Conservation (phyloP, 2,329 filamentous ascomycete species). For the Arthroderma sp. region DNA sequence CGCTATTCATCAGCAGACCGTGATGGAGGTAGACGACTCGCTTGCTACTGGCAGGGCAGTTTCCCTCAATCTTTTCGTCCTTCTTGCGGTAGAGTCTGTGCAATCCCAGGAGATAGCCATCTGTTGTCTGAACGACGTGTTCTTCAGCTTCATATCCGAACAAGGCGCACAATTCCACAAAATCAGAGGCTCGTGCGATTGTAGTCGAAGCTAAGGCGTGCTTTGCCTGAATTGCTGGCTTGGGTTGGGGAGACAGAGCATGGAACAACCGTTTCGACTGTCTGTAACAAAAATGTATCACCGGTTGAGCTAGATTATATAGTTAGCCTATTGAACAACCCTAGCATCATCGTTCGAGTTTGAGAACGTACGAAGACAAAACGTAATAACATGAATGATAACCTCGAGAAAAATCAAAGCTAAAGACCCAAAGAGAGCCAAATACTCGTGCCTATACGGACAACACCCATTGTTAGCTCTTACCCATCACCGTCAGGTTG, state of each 20-base stretch:
- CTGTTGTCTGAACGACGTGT: conserved; percentile 85
- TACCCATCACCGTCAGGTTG: conserved; percentile 2
- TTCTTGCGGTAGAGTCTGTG: conserved; percentile 74
- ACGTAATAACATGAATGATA: conserved; percentile 69
- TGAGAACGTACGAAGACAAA: conserved; percentile 62
- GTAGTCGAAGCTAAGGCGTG: conserved; percentile 60
- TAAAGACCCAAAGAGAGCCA: conserved; percentile 74
- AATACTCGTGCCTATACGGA: conserved; percentile 59
- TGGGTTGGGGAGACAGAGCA: conserved; percentile 54
- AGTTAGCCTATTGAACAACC: neutral
- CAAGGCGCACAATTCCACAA: conserved; percentile 81
- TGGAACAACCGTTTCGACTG: conserved; percentile 76
- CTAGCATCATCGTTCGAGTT: no score
- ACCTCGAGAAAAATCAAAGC: conserved; percentile 70
- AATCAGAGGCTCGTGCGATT: conserved; percentile 78
- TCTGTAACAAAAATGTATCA: conserved; percentile 72
- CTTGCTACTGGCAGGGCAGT: conserved; percentile 55
- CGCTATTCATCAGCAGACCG: conserved; percentile 94
- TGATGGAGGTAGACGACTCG: conserved; percentile 90
- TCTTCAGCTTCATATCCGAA: conserved; percentile 92
- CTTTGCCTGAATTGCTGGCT: conserved; percentile 48
- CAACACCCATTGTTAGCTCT: neutral
- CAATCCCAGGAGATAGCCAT: conserved; percentile 83
- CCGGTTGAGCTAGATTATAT: conserved; percentile 50
- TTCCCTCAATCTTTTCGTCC: conserved; percentile 58